phyloP scores from a whole-genome alignment of 2,329 filamentous ascomycete species.

The Apiospora malaysiana region DNA sequence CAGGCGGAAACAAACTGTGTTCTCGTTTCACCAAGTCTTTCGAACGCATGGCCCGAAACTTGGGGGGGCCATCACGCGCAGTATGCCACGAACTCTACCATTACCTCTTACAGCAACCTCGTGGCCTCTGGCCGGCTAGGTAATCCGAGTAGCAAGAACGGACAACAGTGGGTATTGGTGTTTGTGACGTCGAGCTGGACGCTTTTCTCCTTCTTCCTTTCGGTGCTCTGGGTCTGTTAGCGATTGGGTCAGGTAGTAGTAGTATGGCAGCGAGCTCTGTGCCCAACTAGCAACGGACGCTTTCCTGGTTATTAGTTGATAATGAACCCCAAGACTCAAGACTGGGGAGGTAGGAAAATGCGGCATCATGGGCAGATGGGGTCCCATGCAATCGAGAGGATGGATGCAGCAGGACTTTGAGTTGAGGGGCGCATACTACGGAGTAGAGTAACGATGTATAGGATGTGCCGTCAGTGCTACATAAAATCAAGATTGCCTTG shows the following conservation, averaged over 20 bases:
- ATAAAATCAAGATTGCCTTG: slow-evolving; percentile 10
- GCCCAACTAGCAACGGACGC: background rate
- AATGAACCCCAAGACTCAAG: background rate
- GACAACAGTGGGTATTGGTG: background rate
- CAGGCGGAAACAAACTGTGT: background rate
- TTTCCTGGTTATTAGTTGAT: background rate
- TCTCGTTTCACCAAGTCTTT: background rate
- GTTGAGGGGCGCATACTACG: background rate
- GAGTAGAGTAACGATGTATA: background rate
- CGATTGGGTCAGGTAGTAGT: background rate
- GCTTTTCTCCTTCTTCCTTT: background rate
- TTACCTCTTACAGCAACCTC: background rate
- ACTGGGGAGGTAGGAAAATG: background rate
- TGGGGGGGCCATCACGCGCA: background rate
- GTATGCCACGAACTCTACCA: background rate
- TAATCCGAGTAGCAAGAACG: background rate
- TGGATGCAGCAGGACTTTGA: background rate
- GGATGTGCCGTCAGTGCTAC: slow-evolving; percentile 13
- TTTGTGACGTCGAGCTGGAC: background rate
- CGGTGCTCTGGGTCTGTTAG: background rate
- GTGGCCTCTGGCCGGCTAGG: background rate
- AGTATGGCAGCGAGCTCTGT: background rate
- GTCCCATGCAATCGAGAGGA: background rate
- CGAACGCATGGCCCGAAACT: background rate
- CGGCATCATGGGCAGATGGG: background rate